phyloP scores from a whole-genome alignment of 306 rosid genomes.

The Bauhinia variegata region DNA sequence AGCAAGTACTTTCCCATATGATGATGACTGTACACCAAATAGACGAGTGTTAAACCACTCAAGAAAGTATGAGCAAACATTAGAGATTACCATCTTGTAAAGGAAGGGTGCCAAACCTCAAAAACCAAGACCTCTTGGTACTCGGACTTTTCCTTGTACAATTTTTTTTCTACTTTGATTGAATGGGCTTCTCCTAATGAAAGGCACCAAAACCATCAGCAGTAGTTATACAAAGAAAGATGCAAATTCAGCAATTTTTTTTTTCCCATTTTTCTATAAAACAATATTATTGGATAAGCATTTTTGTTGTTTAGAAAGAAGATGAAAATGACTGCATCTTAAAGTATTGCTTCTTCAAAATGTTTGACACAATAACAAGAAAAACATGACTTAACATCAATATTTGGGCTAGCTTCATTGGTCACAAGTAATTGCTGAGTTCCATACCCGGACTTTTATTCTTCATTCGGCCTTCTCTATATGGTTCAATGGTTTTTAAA shows the following conservation, averaged over 20 bases:
- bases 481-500: neutral
- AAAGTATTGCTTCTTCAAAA: neutral
- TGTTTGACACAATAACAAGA: constrained; percentile 6
- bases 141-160: constrained; percentile 76
- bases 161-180: constrained; percentile 64
- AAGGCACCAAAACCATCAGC: constrained; percentile 27
- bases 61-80: neutral
- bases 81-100: constrained; percentile 33
- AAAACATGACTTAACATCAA: neutral
- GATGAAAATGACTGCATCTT: neutral
- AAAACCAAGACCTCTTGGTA: constrained; percentile 94
- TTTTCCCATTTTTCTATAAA: constrained; percentile 4
- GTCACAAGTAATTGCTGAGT: constrained; percentile 14
- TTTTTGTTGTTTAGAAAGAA: constrained; percentile 7
- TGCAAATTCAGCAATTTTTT: constrained; percentile 10
- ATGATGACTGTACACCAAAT: constrained; percentile 62
- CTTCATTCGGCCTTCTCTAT: constrained; percentile 12
- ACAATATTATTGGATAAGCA: neutral
- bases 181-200: constrained; percentile 91
- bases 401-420: neutral
- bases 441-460: neutral
- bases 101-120: constrained; percentile 61
- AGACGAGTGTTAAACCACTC: constrained; percentile 29
- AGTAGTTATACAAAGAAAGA: constrained; percentile 6
- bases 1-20: constrained; percentile 91